Evolutionary conservation across 176 grass and related monocot genomes (phyloP), one percentile per base, ranked within the genome.

Genomic region (Urochloa ruziziensis): DNA sequence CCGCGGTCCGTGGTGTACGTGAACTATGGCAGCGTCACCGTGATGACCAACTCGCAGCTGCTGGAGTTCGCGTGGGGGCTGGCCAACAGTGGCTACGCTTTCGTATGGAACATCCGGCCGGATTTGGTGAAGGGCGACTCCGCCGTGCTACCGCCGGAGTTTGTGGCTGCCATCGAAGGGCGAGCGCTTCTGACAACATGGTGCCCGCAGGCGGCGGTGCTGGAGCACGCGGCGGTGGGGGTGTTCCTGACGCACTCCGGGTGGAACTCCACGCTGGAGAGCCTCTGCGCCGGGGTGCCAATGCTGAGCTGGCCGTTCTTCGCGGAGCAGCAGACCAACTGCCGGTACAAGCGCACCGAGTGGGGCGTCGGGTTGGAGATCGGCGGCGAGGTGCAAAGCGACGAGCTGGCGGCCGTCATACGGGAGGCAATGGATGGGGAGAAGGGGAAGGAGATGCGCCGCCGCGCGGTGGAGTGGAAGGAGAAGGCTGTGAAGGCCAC

Each of bases 291-390:
- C 0, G 92, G 88, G 9, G 85, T 97, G 58, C 92, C 94, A 0
- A 92, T 97, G 89, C 71, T 97, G 5, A 80, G 89, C 72, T 97
- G 92, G 94, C 90, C 94, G 0, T 97, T 94, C 86, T 97, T 97
- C 6, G 92, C 90, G 0, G 91, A 97, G 83, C 94, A 97, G 43
- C 92, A 82, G n/a, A 87, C 92, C 3, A 97, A 94, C 71, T 94
- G 92, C 80, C 29, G 80, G 37, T 97, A 90, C 76, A 68, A 67
- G 30, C 77, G 94, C 58, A 81, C 82, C 0, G 86, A 97, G 43
- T 94, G 89, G 94, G 89, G 82, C 23, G 73, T 92, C 56, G 91
- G 83, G 37, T 60, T 93, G 78, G 91, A 96, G 91, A 93, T 96
- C 19, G 80, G 86, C 21, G 56, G 65, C 15, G 33, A 93, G 53